Base-by-base conservation (phyloP, 768 basidiomycete genomes). In the Trametes punicea region DNA sequence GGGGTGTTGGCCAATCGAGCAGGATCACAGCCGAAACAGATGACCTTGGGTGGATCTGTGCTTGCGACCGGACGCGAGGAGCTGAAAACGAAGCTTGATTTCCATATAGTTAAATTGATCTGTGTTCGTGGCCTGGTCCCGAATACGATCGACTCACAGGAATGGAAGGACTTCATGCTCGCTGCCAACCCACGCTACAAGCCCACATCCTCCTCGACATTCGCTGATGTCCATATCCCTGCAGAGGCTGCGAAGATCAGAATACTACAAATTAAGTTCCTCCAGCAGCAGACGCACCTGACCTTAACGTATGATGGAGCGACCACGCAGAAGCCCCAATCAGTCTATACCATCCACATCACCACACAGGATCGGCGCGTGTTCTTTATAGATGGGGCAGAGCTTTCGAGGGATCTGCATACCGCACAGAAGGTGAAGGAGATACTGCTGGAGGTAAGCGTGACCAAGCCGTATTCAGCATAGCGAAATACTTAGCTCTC, bases 331-430 rank as follows among this genome's bases (percentile, higher is more conserved):
- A 62, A 60, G 4, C 60, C 48, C 6, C 64, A 71, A 20, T 61
- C 67, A 5, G 65, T 69, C 33, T 71, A 70, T 56, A 69, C 70
- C 6, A 39, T 71, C 25, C 72, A 73, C 51, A 61, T 72, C 44
- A 71, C 69, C 18, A 70, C 67, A 4, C 55, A 59, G 38, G 64
- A 64, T 3, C 30, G 63, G 10, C 61, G 63, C n/a, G 65, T 66
- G 13, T 73, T 64, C 50, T 60, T 58, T 29, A 46, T 58, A 4
- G 44, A 38, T 16, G 65, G 67, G 2, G 46, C 62, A 23, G 67
- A 71, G 51, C 67, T 60, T 36, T 67, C 67, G 4, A 42, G 42
- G 23, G 66, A 65, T 33, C 64, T 65, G 15, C 69, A 72, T 62
- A 69, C 68, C 6, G 65, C 49, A 18, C 51, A 62, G 44, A 65